Base-by-base conservation (phyloP, 768 basidiomycete species). In the Suillus plorans region DNA sequence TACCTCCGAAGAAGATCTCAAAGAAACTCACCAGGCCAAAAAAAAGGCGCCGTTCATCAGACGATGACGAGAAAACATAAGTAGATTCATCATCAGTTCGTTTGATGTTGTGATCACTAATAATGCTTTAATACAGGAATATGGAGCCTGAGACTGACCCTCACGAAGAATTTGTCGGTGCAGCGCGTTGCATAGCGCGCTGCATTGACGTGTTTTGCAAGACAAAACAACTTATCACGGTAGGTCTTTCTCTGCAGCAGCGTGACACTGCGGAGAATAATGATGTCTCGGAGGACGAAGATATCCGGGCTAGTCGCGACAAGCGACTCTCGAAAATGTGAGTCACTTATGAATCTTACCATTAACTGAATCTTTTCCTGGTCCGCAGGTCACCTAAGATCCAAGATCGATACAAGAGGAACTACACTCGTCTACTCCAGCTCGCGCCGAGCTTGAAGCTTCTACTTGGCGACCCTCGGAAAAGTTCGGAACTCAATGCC, bases 281-380 rank as follows among this genome's bases (percentile, higher is more conserved):
- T 45, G 45, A 64, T 31, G 34, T 39, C 22, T 39, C 37, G 1
- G 58, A 59, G 41, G 58, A 59, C 5, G 22, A 49, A 42, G 58
- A 59, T 16, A 1, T 37, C 10, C 16, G 4, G n/a, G 58, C 6
- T 42, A 22, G 58, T 42, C n/a, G 12, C 4, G 37, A 59, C 58
- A 59, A 59, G 42, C n/a, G n/a, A 37, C 58, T 59, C 42, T 37
- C 37, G 10, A 59, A 42, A n/a, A 59, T 59, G 58, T 59, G 12
- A 59, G 37, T 59, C n/a, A 13, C 13, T n/a, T 37, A 3, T 31
- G n/a, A 14, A 59, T 37, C 16, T 18, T 59, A 37, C 36, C 6
- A 1, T 42, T 12, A 10, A 41, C 57, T 59, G 20, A 41, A 59
- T 59, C 39, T 37, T 36, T 20, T 41, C n/a, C 28, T 25, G 45